Evolutionary conservation across 768 basidiomycete species (phyloP).

Genomic region (Serendipita sp.): DNA sequence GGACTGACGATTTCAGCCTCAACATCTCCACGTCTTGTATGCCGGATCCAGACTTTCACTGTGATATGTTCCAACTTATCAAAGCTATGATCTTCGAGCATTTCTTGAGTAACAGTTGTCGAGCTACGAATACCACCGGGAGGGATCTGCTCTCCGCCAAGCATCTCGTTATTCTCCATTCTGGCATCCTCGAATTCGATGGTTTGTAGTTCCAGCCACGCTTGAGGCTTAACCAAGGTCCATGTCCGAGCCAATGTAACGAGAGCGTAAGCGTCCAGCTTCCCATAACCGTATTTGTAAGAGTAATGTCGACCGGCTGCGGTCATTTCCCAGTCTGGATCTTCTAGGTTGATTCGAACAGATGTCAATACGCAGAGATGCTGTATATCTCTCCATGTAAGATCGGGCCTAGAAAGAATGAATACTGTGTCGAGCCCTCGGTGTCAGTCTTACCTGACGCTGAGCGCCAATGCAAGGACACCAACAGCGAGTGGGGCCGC

Average conservation of each 20-base stretch:
- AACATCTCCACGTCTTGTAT: conserved; percentile 73
- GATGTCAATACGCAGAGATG: conserved; percentile 27
- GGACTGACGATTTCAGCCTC: conserved; percentile 84
- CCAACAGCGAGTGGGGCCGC: conserved; percentile 34
- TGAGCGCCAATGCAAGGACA: conserved; percentile 30
- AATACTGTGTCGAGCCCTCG: neutral
- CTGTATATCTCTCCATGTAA: conserved; percentile 35
- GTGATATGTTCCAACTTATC: conserved; percentile 87
- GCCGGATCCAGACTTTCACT: conserved; percentile 80
- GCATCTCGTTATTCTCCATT: conserved; percentile 22
- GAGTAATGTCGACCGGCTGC: conserved; percentile 26
- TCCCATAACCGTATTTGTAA: conserved; percentile 37
- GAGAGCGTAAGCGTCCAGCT: conserved; percentile 28
- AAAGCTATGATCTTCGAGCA: conserved; percentile 49
- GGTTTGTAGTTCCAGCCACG: conserved; percentile 27
- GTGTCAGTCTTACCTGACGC: conserved; percentile 21
- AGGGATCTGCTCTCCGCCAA: conserved; percentile 51
- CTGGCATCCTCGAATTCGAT: conserved; percentile 13
- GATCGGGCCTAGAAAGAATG: conserved; percentile 24
- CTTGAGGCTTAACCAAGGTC: conserved; percentile 32
- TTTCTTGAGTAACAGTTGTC: conserved; percentile 19
- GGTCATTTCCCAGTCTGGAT: conserved; percentile 34
- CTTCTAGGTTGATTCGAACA: conserved; percentile 27
- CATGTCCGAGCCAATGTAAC: conserved; percentile 26
- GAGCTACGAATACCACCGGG: conserved; percentile 19